These are phyloP conservation scores for Cyberlindnera euphorbiae DNA, from an alignment of 805 yeast species.

Conservation along the genomic window DNA sequence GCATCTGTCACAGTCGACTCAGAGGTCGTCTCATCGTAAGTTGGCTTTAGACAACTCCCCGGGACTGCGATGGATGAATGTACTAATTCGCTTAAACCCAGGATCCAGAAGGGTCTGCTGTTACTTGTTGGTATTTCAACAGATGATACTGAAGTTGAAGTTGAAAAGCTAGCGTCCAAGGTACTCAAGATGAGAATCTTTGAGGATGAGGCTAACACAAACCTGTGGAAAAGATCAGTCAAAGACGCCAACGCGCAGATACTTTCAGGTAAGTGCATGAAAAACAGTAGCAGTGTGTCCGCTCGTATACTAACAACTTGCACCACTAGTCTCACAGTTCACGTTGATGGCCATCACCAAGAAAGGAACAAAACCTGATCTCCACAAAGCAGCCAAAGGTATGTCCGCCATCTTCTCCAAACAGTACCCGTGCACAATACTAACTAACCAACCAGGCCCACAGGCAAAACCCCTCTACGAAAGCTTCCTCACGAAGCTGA, in stretches of 20 bases:
- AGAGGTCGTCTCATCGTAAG: conserved; percentile 58
- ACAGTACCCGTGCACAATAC: neutral
- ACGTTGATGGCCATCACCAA: conserved; percentile 80
- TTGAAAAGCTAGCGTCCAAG: conserved; percentile 62
- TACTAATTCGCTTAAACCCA: neutral
- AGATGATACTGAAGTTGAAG: conserved; percentile 73
- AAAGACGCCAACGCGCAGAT: conserved; percentile 64
- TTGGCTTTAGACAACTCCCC: conserved; percentile 1
- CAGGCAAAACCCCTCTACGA: conserved; percentile 41
- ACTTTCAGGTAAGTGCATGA: conserved; percentile 42
- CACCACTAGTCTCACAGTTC: conserved; percentile 69
- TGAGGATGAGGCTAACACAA: conserved; percentile 58
- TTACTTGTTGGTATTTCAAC: conserved; percentile 80
- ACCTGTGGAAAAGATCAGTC: conserved; percentile 73
- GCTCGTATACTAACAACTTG: conserved; percentile 1
- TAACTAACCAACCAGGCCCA: conserved; percentile 44
- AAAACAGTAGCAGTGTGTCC: conserved; percentile 12
- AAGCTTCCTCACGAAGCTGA: conserved; percentile 43
- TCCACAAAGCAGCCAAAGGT: conserved; percentile 89
- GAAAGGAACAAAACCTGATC: conserved; percentile 94
- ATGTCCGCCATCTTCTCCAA: conserved; percentile 18
- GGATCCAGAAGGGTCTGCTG: conserved; percentile 69
- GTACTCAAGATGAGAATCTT: conserved; percentile 63
- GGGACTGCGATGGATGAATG: neutral
- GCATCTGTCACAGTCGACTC: conserved; percentile 87